Evolutionary conservation across 2,329 filamentous ascomycete genomes (phyloP).

Genomic region (Periglandula ipomoeae): DNA sequence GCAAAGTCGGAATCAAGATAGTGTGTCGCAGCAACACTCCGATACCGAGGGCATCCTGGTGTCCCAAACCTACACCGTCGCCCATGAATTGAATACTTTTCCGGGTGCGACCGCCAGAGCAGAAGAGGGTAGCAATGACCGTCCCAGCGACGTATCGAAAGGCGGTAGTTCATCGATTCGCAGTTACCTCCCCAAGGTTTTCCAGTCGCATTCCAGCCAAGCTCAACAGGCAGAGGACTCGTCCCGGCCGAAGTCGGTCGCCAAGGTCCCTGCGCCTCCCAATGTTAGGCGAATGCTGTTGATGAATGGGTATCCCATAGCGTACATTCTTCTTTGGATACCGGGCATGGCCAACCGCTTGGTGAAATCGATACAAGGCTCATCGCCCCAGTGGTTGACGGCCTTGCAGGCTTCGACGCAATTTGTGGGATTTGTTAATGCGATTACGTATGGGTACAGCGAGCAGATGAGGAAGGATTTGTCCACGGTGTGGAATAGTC

Average conservation of each 20-base stretch:
- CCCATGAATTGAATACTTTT: not conserved
- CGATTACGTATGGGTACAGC: slow-evolving; percentile 29
- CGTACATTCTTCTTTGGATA: slow-evolving; percentile 29
- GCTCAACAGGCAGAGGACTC: too few relatives aligned
- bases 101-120: not conserved
- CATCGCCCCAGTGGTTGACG: slow-evolving; percentile 13
- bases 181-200: not conserved
- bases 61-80: slow-evolving; percentile 3
- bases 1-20: not conserved
- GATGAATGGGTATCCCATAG: slow-evolving; percentile 28
- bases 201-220: not conserved
- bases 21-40: not conserved
- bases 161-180: not conserved
- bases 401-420: slow-evolving; percentile 27
- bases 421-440: slow-evolving; percentile 28
- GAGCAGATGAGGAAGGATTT: slow-evolving; percentile 16
- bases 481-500: not conserved
- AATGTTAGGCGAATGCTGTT: slow-evolving; percentile 23
- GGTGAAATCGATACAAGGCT: slow-evolving; percentile 16
- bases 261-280: slow-evolving; percentile 8
- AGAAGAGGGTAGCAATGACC: not conserved
- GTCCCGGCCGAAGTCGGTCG: not conserved
- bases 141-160: not conserved
- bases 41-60: slow-evolving; percentile 8
- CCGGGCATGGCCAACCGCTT: slow-evolving; percentile 27